Evolutionary conservation across 495 filamentous ascomycete genomes (phyloP), one percentile per base, ranked within the genome.

Genomic region (Chaetomium tenue): DNA sequence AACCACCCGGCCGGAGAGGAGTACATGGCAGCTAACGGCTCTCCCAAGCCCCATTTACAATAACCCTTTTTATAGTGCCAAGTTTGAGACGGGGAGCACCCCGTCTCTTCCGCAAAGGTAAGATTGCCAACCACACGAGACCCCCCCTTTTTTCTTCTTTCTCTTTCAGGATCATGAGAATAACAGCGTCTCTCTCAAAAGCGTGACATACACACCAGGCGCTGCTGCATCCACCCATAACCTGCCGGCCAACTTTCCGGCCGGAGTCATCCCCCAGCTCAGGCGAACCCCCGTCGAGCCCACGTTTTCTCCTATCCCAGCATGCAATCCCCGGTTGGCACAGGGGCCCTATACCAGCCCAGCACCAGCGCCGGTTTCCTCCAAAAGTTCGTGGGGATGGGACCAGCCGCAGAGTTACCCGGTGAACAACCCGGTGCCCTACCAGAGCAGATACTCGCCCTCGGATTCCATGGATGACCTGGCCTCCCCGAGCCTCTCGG

Each of bases 381-480:
- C 67, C 51, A 70, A 75, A 25, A 77, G 68, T 30, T 71, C 77
- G 8, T 75, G 75, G 52, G 64, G 66, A 18, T 81, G 79, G 79
- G 78, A 80, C 22, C 71, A 68, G 9, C 76, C 73, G 53, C 39
- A 44, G 47, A 56, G 55, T 12, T 61, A 56, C 30, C 26, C 30
- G 3, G 48, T 33, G 0, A 58, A 50, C 62, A 56, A 46, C 30
- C 66, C 62, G 46, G 59, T 54, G 28, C 57, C 20, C 3, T 64
- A 65, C 53, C 65, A 64, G n/a, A 68, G 67, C 39, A 55, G 66
- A 42, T 81, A 79, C 65, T 82, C 80, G 39, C 78, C 79, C 0
- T 69, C 77, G 44, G 79, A 81, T 65, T 81, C 80, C 33, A 69
- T 81, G 61, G 80, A 82, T 70, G 80, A 82, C 62, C 73, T 81